A percentile compares a stretch with the other conserved stretches of the same genome.
These are phyloP conservation scores for Teratosphaeria nubilosa DNA, from an alignment of 2,329 filamentous ascomycete species.

Conservation along the genomic window DNA sequence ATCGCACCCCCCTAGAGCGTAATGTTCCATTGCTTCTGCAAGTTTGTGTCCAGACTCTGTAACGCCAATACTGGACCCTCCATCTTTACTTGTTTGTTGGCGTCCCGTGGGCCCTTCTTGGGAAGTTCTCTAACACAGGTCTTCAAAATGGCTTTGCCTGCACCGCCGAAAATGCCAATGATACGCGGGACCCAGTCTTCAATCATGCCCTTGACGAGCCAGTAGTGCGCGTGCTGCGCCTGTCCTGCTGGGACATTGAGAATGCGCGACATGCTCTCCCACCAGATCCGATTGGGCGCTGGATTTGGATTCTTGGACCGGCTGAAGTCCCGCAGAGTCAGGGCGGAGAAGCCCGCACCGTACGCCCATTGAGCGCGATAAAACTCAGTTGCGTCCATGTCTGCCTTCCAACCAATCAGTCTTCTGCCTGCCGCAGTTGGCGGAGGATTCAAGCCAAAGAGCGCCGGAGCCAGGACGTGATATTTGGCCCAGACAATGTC, in stretches of 20 bases:
- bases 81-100: slow-evolving; percentile 1
- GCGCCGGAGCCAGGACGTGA: slow-evolving; percentile 65
- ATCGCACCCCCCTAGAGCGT: slow-evolving; percentile 3
- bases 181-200: slow-evolving; percentile 63
- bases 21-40: slow-evolving; percentile 3
- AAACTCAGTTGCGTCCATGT: neutral
- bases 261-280: slow-evolving; percentile 66
- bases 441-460: slow-evolving; percentile 58
- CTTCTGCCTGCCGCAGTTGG: slow-evolving; percentile 55
- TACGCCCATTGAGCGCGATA: slow-evolving; percentile 74
- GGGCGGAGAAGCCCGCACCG: slow-evolving; percentile 71
- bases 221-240: slow-evolving; percentile 37
- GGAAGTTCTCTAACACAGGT: slow-evolving; percentile 10
- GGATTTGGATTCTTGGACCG: slow-evolving; percentile 59
- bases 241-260: slow-evolving; percentile 58
- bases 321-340: slow-evolving; percentile 74
- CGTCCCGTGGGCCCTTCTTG: slow-evolving; percentile 3
- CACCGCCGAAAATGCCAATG: slow-evolving; percentile 68
- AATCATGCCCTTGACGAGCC: slow-evolving; percentile 43
- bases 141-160: slow-evolving; percentile 60
- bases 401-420: slow-evolving; percentile 61
- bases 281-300: slow-evolving; percentile 71
- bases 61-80: slow-evolving; percentile 3
- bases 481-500: slow-evolving; percentile 85
- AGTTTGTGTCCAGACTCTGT: slow-evolving; percentile 2